Percentiles rank a stretch among this genome's conserved stretches.
phyloP scores from a whole-genome alignment of 2,329 filamentous ascomycete species.

The Diplodia sapinea region DNA sequence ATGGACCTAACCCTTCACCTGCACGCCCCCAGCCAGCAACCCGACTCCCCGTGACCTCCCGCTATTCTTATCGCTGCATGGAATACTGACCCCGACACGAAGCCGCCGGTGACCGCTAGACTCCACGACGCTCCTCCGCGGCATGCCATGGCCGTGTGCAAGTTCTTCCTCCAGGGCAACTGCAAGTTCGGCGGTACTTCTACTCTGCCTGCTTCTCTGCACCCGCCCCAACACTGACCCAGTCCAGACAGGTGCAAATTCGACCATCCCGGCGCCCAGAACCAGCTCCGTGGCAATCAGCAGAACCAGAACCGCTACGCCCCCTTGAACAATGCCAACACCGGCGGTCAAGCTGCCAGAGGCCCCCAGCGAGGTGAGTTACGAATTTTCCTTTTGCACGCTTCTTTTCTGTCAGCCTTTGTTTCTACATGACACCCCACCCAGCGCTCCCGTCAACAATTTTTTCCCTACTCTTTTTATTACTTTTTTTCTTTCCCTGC shows the following conservation, averaged over 20 bases:
- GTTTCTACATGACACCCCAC: neutral
- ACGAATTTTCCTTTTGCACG: constrained; percentile 34
- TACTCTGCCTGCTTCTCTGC: neutral
- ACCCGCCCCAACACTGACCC: neutral
- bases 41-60: neutral
- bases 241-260: constrained; percentile 62
- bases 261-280: constrained; percentile 59
- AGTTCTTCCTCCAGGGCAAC: constrained; percentile 67
- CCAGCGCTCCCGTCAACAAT: neutral
- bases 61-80: neutral
- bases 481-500: neutral
- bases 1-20: constrained; percentile 5
- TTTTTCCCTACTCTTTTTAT: neutral
- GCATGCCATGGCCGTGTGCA: constrained; percentile 59
- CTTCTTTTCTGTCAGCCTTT: constrained; percentile 10
- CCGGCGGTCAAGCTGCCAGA: constrained; percentile 18
- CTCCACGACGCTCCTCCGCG: constrained; percentile 18
- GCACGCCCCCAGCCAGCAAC: neutral
- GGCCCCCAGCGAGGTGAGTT: constrained; percentile 50
- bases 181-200: constrained; percentile 69
- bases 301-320: constrained; percentile 63
- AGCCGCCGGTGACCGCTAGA: constrained; percentile 16
- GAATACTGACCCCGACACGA: constrained; percentile 23
- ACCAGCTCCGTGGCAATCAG: constrained; percentile 35
- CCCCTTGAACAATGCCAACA: constrained; percentile 46